phyloP scores from a whole-genome alignment of 1,284 basidiomycete genomes.

The Gymnopus androsaceus region DNA sequence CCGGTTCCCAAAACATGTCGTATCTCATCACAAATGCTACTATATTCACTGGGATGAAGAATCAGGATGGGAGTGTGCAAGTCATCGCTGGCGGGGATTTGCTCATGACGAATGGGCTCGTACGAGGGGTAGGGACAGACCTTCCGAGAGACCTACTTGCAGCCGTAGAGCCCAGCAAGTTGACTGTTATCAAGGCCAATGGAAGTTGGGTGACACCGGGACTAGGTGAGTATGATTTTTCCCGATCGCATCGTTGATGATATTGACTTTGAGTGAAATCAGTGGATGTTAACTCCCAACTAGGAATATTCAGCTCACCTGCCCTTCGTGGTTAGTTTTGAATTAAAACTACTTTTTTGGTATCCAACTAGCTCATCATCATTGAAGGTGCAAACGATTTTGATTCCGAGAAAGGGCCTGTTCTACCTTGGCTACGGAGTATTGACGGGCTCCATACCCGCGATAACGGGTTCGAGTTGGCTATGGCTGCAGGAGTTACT shows the following conservation, averaged over 20 bases:
- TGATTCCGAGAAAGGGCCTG: constrained; percentile 58
- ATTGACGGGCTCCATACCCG: constrained; percentile 56
- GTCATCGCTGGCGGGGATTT: constrained; percentile 54
- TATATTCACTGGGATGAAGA: constrained; percentile 74
- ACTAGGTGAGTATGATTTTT: constrained; percentile 41
- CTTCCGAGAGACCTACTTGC: constrained; percentile 43
- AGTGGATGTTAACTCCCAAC: constrained; percentile 82
- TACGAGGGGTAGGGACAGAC: constrained; percentile 54
- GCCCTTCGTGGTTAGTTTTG: constrained; percentile 44
- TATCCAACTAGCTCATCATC: constrained; percentile 5
- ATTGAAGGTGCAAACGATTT: constrained; percentile 49
- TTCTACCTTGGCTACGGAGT: constrained; percentile 56
- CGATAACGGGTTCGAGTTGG: constrained; percentile 48
- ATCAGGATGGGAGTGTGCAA: constrained; percentile 64
- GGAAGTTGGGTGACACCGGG: constrained; percentile 73
- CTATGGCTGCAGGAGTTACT: constrained; percentile 56
- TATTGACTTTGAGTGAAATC: not conserved
- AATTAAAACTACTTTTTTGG: not conserved
- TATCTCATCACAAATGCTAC: constrained; percentile 72
- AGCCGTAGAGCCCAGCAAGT: constrained; percentile 32
- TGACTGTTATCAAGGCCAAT: constrained; percentile 55
- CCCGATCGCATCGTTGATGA: not conserved
- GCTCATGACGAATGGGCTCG: constrained; percentile 58
- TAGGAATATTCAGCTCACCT: constrained; percentile 71
- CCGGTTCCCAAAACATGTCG: constrained; percentile 59